phyloP scores from a whole-genome alignment of 805 yeast species.

The Hanseniaspora lachancei region DNA sequence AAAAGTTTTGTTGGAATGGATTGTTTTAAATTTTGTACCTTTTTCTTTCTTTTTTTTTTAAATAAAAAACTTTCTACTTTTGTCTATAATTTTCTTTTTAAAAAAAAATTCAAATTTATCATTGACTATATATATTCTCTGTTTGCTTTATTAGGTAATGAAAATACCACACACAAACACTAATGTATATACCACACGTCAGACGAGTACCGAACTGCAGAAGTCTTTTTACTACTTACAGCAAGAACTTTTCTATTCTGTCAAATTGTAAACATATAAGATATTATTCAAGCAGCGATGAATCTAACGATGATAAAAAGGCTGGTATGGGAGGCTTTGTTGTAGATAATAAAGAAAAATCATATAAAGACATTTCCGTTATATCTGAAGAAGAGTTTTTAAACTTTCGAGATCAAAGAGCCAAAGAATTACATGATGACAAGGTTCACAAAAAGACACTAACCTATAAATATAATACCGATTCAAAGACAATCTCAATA shows the following conservation, averaged over 20 bases:
- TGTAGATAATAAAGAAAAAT: background rate
- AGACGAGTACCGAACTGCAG: background rate
- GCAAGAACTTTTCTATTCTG: too few relatives aligned
- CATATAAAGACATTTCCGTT: background rate
- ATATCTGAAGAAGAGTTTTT: background rate
- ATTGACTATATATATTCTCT: too few relatives aligned
- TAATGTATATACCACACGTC: background rate
- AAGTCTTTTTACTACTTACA: background rate
- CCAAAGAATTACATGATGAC: background rate
- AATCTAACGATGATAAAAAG: background rate
- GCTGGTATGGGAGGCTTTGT: conserved; percentile 7
- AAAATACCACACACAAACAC: too few relatives aligned
- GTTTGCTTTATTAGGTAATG: too few relatives aligned
- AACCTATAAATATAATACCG: background rate
- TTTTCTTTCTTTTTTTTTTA: too few relatives aligned
- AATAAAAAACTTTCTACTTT: too few relatives aligned
- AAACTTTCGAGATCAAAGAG: background rate
- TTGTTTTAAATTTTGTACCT: too few relatives aligned
- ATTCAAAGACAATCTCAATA: background rate
- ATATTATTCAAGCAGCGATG: background rate
- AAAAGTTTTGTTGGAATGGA: too few relatives aligned
- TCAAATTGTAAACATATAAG: background rate
- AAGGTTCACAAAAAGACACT: background rate
- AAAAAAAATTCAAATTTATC: too few relatives aligned
- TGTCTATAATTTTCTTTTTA: too few relatives aligned